These are phyloP conservation scores for Penicillium sp. DNA, from an alignment of 2,329 filamentous ascomycete species.

Conservation along the genomic window DNA sequence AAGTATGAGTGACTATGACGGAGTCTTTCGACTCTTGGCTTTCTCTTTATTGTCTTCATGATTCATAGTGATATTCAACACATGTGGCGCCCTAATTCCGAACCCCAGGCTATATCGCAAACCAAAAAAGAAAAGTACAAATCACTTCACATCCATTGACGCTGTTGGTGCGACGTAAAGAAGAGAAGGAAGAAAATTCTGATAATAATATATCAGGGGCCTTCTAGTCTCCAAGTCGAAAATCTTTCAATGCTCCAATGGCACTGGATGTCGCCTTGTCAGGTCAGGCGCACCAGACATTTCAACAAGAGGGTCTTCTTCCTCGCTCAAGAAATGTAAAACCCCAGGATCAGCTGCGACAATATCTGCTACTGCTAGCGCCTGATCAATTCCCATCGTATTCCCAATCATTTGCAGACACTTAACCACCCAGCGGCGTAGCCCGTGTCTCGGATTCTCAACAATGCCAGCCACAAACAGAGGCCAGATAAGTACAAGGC, in stretches of 20 bases:
- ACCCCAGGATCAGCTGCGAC: constrained; percentile 30
- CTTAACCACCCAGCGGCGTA: constrained; percentile 35
- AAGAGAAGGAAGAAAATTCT: background rate
- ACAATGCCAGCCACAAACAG: constrained; percentile 38
- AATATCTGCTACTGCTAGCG: constrained; percentile 36
- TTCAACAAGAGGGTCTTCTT: constrained; percentile 20
- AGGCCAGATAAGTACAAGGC: constrained; percentile 39
- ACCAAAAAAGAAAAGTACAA: background rate
- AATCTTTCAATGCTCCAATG: constrained; percentile 2
- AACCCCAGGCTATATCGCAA: background rate
- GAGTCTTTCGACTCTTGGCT: background rate
- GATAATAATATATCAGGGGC: background rate
- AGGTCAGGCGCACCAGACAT: background rate
- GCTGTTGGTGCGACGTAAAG: background rate
- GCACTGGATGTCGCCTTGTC: background rate
- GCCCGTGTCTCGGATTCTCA: constrained; percentile 26
- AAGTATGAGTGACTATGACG: background rate
- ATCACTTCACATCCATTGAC: background rate
- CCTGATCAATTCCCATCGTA: constrained; percentile 40
- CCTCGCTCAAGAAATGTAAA: constrained; percentile 23
- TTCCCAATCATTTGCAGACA: constrained; percentile 37
- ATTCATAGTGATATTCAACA: background rate
- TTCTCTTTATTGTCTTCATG: background rate
- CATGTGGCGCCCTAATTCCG: background rate
- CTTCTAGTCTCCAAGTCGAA: background rate